Percentiles rank a stretch among this genome's conserved stretches.
These are phyloP conservation scores for Fulvia fulva DNA, from an alignment of 2,329 filamentous ascomycete genomes.

Conservation along the genomic window DNA sequence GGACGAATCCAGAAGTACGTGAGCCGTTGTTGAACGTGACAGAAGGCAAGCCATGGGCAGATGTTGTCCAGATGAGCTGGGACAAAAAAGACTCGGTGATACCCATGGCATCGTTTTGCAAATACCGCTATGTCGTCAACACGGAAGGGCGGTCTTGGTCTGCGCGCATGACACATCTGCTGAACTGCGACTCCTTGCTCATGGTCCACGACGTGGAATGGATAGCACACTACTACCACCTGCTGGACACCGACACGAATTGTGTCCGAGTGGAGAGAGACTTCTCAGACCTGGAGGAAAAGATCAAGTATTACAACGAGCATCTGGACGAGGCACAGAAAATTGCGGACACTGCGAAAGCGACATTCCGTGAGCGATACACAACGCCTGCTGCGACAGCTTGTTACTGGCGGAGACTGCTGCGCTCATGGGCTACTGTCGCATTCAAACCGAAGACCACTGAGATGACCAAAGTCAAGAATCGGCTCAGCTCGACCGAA, in stretches of 20 bases:
- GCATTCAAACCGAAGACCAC: conserved; percentile 21
- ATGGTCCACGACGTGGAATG: conserved; percentile 29
- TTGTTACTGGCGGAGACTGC: conserved; percentile 30
- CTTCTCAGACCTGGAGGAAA: conserved; percentile 24
- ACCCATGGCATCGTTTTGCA: conserved; percentile 26
- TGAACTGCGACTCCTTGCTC: conserved; percentile 27
- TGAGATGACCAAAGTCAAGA: conserved; percentile 6
- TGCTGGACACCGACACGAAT: conserved; percentile 25
- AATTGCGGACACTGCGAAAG: conserved; percentile 18
- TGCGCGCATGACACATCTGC: conserved; percentile 29
- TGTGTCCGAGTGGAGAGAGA: conserved; percentile 23
- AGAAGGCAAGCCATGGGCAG: conserved; percentile 34
- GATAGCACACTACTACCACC: conserved; percentile 27
- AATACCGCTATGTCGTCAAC: conserved; percentile 27
- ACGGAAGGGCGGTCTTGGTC: conserved; percentile 30
- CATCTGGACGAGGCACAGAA: conserved; percentile 19
- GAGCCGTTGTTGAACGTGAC: conserved; percentile 30
- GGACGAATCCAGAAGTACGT: conserved; percentile 26
- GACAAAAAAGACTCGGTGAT: conserved; percentile 19
- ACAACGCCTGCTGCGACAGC: conserved; percentile 28
- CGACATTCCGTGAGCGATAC: conserved; percentile 23
- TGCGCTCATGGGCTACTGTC: conserved; percentile 24
- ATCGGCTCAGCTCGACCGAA: conserved; percentile 13
- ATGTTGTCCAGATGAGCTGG: conserved; percentile 32
- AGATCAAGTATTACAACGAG: conserved; percentile 22